Evolutionary conservation across 129 eudicot species (phyloP).

Genomic region (Chrysanthemum seticuspe): DNA sequence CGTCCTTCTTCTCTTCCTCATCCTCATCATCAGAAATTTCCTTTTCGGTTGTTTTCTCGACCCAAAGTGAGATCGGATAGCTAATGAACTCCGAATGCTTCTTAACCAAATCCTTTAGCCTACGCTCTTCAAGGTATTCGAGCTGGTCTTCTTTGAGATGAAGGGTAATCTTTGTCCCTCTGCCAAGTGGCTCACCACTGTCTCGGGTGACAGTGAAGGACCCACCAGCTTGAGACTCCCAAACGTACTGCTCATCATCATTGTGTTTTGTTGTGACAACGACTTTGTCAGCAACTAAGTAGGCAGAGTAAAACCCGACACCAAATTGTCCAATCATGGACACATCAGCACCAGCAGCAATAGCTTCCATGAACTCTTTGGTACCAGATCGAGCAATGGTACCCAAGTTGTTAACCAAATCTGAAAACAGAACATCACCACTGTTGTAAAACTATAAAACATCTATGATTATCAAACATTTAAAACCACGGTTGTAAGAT

Average conservation of each 20-base stretch:
- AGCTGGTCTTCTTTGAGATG: slow-evolving; percentile 71
- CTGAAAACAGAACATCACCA: too few species aligned
- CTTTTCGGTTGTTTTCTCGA: slow-evolving; percentile 49
- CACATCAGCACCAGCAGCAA: too few species aligned
- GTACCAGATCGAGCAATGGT: too few species aligned
- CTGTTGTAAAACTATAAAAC: too few species aligned
- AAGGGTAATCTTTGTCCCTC: slow-evolving; percentile 73
- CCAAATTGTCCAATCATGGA: too few species aligned
- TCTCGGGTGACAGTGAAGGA: slow-evolving; percentile 80
- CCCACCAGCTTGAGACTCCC: slow-evolving; percentile 67
- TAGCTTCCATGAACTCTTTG: too few species aligned
- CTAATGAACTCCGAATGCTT: slow-evolving; percentile 3
- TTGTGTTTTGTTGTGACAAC: too few species aligned
- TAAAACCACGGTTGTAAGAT: too few species aligned
- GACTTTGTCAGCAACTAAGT: too few species aligned
- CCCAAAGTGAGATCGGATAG: slow-evolving; percentile 23
- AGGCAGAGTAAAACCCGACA: too few species aligned
- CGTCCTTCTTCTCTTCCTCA: slow-evolving; percentile 46
- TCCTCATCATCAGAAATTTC: slow-evolving; percentile 55
- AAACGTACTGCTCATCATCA: slow-evolving; percentile 51
- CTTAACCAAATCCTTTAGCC: slow-evolving; percentile 66
- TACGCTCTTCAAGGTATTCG: slow-evolving; percentile 73
- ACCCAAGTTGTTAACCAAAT: too few species aligned
- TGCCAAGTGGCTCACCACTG: slow-evolving; percentile 63
- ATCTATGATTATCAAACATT: too few species aligned